Evolutionary conservation across 768 basidiomycete species (phyloP).

Genomic region (Boletellus sp.): DNA sequence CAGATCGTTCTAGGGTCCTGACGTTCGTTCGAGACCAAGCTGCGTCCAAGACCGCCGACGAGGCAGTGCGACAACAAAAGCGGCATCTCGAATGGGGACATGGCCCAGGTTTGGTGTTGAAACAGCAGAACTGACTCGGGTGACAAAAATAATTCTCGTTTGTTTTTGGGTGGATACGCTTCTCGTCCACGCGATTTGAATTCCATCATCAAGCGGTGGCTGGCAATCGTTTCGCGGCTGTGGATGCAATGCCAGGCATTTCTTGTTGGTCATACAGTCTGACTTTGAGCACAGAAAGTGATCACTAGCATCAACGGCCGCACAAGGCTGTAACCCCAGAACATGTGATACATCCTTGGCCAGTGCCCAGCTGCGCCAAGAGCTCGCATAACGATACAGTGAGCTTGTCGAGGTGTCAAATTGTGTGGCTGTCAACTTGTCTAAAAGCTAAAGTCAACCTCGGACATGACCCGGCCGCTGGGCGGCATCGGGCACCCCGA

Average conservation of each 20-base stretch:
- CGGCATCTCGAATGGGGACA: background rate
- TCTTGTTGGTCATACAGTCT: background rate
- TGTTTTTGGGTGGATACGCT: background rate
- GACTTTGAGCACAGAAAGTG: background rate
- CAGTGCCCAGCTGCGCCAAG: too few relatives aligned
- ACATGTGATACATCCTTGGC: background rate
- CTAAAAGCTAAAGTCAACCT: background rate
- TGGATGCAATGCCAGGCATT: background rate
- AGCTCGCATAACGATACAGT: slow-evolving; percentile 4
- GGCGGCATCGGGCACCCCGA: background rate
- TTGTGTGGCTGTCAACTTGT: background rate
- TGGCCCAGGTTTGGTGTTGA: background rate
- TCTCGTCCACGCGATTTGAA: slow-evolving; percentile 7
- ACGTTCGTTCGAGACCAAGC: background rate
- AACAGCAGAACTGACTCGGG: background rate
- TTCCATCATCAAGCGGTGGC: slow-evolving; percentile 1
- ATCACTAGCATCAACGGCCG: background rate
- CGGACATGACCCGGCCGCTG: background rate
- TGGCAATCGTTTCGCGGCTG: background rate
- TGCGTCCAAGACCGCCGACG: background rate
- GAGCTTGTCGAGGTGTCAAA: background rate
- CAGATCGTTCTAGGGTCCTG: background rate
- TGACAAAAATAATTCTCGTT: background rate
- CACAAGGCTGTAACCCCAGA: background rate
- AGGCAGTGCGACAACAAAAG: background rate